Conservation (phyloP, 2,329 filamentous ascomycete genomes). For the Cladophialophora chaetospira region DNA sequence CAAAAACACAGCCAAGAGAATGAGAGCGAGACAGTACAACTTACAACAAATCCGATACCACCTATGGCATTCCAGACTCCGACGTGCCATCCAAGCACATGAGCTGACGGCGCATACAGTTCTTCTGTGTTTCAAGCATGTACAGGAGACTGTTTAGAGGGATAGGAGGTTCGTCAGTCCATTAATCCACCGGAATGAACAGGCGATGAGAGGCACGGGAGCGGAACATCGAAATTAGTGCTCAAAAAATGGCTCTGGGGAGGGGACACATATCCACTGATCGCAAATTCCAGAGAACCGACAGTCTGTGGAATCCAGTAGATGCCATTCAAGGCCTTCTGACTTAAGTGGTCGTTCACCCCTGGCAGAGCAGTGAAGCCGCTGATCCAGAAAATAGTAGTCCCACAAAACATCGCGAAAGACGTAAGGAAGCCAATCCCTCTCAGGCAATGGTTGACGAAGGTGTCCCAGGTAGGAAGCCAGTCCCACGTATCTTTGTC, state of each 20-base stretch:
- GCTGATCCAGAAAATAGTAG: not conserved
- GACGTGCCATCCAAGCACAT: not conserved
- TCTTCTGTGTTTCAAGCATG: not conserved
- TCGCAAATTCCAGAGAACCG: not conserved
- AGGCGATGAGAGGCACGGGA: not conserved
- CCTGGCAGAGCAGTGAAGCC: not conserved
- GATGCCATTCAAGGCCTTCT: not conserved
- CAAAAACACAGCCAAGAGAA: not conserved
- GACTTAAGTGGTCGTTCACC: not conserved
- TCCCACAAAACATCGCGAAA: not conserved
- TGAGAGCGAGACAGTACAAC: not conserved
- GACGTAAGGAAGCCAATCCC: not conserved
- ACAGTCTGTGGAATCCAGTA: not conserved
- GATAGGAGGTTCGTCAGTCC: not conserved
- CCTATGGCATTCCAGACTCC: not conserved
- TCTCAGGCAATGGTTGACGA: not conserved
- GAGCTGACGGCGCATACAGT: not conserved
- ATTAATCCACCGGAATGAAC: not conserved
- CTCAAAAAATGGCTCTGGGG: not conserved
- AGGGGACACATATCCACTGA: not conserved
- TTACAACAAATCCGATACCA: not conserved
- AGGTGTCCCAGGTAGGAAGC: not conserved
- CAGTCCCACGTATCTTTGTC: not conserved
- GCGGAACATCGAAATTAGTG: too few relatives aligned
- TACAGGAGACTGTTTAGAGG: not conserved